Base-by-base conservation (phyloP, 345 rosid genomes). In the Gossypioides kirkii region DNA sequence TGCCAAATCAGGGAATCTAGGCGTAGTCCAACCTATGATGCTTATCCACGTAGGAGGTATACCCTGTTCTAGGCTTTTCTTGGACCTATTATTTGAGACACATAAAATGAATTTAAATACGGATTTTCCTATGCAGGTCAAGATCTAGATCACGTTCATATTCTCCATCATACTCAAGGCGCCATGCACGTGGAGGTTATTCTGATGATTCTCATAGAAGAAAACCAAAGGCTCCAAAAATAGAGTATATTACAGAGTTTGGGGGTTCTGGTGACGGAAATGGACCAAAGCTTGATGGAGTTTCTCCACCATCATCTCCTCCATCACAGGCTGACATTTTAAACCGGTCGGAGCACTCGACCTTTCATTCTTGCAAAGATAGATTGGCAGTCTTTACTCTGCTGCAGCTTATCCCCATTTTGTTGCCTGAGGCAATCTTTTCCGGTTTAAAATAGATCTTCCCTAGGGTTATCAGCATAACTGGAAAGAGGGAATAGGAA, bases 301-400 rank as follows among this genome's bases (percentile, higher is more conserved):
- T 78, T 85, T 89, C 98, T 75, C 98, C 99, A 45, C 98, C 96
- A 65, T 78, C 85, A 63, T 93, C 99, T 83, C 98, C 98, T 75
- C 90, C 86, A 67, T 82, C 87, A 45, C 91, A 84, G 46, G 74
- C 92, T 84, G 91, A 85, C 75, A 49, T 73, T 68, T 82, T 80
- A 77, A 96, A 62, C 90, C 97, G 99, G 98, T 96, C 90, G 97
- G 99, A 89, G 98, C 93, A 93, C 91, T 95, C 86, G 86, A 88
- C 91, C 95, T 91, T 91, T 91, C 86, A 84, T 91, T 91, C 87
- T 89, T 86, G 94, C 98, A 87, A 89, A 89, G 97, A 95, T 92
- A 91, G 88, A 89, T 91, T 89, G 83, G 88, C 86, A 81, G 89
- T 83, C 81, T 88, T 87, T 84, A 80, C 87, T 75, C 84, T 84